Evolutionary conservation across 371 early-diverging fungal genomes (phyloP).

Genomic region (Mucor lusitanicus): DNA sequence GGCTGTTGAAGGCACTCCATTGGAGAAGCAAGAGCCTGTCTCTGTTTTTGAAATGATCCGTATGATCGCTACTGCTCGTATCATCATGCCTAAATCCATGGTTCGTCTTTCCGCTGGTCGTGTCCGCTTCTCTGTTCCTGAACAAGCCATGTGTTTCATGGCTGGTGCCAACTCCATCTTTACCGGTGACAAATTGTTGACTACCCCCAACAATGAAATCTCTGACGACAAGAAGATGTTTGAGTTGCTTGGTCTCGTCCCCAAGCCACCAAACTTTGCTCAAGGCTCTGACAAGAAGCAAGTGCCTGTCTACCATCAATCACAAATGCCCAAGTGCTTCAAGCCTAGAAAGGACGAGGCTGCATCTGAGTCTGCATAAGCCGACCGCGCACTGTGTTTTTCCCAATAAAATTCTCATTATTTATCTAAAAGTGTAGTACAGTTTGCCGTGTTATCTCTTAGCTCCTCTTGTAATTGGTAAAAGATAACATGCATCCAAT

Average conservation of each 20-base stretch:
- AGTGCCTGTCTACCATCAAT: conserved; percentile 23
- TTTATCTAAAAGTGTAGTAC: not conserved
- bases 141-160: conserved; percentile 85
- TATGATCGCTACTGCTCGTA: conserved; percentile 87
- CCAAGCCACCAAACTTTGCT: conserved; percentile 69
- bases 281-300: conserved; percentile 52
- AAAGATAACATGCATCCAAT: not conserved
- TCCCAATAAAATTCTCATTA: not conserved
- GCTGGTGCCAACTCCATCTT: conserved; percentile 90
- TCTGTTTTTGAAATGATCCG: conserved; percentile 87
- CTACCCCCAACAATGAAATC: conserved; percentile 83
- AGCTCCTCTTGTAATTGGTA: not conserved
- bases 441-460: not conserved
- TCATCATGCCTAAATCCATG: conserved; percentile 84
- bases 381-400: not conserved
- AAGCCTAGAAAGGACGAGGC: conserved; percentile 17
- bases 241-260: conserved; percentile 69
- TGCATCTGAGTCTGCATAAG: conserved; percentile 1
- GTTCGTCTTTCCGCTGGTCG: conserved; percentile 88
- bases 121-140: conserved; percentile 73
- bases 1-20: conserved; percentile 81
- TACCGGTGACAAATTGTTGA: conserved; percentile 84
- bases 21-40: conserved; percentile 83
- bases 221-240: conserved; percentile 80
- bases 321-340: conserved; percentile 32